Evolutionary conservation across 164 flowering plant genomes (phyloP), one percentile per base, ranked within the genome.

Genomic region (Amborella trichopoda): DNA sequence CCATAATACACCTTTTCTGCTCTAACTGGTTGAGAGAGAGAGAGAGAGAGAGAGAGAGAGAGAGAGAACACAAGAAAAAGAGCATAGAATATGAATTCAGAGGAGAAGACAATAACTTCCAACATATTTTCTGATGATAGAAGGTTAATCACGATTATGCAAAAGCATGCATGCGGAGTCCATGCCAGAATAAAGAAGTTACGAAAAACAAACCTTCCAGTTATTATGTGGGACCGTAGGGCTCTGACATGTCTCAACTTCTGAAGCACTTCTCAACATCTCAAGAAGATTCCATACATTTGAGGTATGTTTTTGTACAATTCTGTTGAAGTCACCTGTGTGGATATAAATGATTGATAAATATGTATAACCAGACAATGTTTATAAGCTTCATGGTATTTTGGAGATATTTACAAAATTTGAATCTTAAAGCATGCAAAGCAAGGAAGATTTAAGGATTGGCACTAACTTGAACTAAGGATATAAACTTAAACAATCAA

Each of bases 121-220:
- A n/a, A n/a, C n/a, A n/a, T n/a, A n/a, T n/a, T n/a, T n/a, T n/a
- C n/a, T n/a, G n/a, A n/a, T n/a, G n/a, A n/a, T n/a, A n/a, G n/a
- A n/a, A n/a, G n/a, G n/a, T n/a, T n/a, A n/a, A n/a, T n/a, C n/a
- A n/a, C n/a, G n/a, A n/a, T n/a, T n/a, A n/a, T n/a, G n/a, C n/a
- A n/a, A n/a, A n/a, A n/a, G n/a, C n/a, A n/a, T n/a, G n/a, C n/a
- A n/a, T n/a, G n/a, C n/a, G n/a, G n/a, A n/a, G n/a, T n/a, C n/a
- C n/a, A n/a, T n/a, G n/a, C n/a, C n/a, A n/a, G n/a, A n/a, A 30
- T 9, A 14, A 30, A 30, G 14, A 30, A 30, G 34, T 30, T 30
- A 30, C 34, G 14, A 37, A 45, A 30, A 48, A 28, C 75, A 56
- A 59, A 90, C 95, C 71, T 90, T 90, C 98, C 95, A 90, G 28